Evolutionary conservation across 306 rosid genomes (phyloP).

Genomic region (Citrullus colocynthis): DNA sequence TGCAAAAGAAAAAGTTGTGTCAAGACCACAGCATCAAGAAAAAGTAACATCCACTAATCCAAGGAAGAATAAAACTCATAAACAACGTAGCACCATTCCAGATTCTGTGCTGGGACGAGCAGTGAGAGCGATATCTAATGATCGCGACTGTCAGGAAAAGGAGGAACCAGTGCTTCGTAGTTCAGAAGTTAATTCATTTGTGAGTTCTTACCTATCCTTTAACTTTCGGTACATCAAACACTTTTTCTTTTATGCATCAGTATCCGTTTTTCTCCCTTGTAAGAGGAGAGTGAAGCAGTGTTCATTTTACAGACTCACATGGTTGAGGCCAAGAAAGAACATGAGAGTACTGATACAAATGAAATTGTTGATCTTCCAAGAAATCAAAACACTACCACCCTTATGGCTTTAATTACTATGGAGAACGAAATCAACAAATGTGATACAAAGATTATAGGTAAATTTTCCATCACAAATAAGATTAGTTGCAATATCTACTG

Average conservation of each 20-base stretch:
- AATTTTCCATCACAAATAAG: not conserved
- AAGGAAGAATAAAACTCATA: slow-evolving; percentile 24
- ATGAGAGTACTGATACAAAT: slow-evolving; percentile 13
- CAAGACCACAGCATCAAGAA: slow-evolving; percentile 41
- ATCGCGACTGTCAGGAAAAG: slow-evolving; percentile 25
- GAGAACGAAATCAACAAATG: slow-evolving; percentile 13
- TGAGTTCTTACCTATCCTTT: slow-evolving; percentile 1
- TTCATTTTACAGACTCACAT: slow-evolving; percentile 35
- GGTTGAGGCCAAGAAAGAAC: slow-evolving; percentile 24
- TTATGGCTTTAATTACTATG: slow-evolving; percentile 12
- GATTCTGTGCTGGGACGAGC: slow-evolving; percentile 18
- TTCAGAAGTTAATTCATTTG: not conserved
- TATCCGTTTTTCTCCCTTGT: not conserved
- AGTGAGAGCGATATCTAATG: slow-evolving; percentile 9
- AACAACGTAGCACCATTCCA: not conserved
- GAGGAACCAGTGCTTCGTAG: not conserved
- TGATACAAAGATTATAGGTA: slow-evolving; percentile 7
- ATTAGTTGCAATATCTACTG: not conserved
- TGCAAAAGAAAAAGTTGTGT: slow-evolving; percentile 21
- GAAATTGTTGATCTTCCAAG: slow-evolving; percentile 22
- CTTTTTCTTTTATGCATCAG: not conserved
- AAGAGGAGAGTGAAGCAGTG: not conserved
- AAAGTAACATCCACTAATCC: slow-evolving; percentile 26
- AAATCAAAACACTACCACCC: slow-evolving; percentile 13
- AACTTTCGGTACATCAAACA: not conserved